Evolutionary conservation across 2,329 filamentous ascomycete genomes (phyloP).

Genomic region (Capronia americana): DNA sequence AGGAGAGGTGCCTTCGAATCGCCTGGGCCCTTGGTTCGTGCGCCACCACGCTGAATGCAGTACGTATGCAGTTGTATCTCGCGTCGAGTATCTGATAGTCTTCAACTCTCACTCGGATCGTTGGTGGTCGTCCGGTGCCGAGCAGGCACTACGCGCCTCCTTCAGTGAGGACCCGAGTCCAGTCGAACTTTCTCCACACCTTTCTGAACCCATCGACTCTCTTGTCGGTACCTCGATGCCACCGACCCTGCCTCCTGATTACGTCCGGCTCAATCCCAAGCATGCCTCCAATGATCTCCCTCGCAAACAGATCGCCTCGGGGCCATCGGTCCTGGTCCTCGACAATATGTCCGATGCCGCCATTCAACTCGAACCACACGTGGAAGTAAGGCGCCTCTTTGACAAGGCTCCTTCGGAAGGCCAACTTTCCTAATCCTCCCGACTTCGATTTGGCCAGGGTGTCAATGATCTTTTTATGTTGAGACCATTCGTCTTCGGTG

Average conservation of each 20-base stretch:
- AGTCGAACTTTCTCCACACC: conserved; percentile 92
- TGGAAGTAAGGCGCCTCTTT: conserved; percentile 99
- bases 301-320: conserved; percentile 85
- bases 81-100: background rate
- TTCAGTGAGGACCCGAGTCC: conserved; percentile 70
- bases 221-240: conserved; percentile 70
- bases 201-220: conserved; percentile 80
- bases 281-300: conserved; percentile 92
- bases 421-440: conserved; percentile 72
- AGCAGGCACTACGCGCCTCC: conserved; percentile 35
- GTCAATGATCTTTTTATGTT: conserved; percentile 94
- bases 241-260: conserved; percentile 88
- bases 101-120: background rate
- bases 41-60: background rate
- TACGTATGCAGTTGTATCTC: background rate
- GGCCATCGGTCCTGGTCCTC: conserved; percentile 89
- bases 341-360: conserved; percentile 88
- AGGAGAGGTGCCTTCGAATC: background rate
- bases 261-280: conserved; percentile 80
- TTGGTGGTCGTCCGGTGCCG: background rate
- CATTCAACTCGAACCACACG: conserved; percentile 92
- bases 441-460: conserved; percentile 66
- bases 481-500: conserved; percentile 90
- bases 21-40: background rate
- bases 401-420: conserved; percentile 81